Evolutionary conservation across 805 yeast genomes (phyloP), one percentile per base, ranked within the genome.

Genomic region (Hanseniaspora meyeri): DNA sequence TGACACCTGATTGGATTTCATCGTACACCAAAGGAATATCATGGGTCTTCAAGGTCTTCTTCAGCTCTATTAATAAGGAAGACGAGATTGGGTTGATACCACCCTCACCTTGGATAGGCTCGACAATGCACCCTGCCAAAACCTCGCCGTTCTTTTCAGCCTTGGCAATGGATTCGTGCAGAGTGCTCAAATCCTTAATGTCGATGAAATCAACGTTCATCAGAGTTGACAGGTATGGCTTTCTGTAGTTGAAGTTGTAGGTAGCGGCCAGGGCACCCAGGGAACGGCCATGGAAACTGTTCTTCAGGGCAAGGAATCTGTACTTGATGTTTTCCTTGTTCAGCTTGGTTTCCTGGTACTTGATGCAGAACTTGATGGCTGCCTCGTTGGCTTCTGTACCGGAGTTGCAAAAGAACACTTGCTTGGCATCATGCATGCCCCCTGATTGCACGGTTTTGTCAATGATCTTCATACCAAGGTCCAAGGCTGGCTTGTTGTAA

Each of bases 41-140:
- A 12, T 40, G 31, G 12, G 43, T 43, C 62, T 57, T 73, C 71
- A 67, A 96, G 87, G 57, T 85, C 70, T 63, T 78, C 62, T 84
- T 82, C 66, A 91, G 72, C 51, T 79, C 80, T 4, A 74, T 66
- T 60, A 91, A 74, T 66, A 87, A 89, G 45, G 81, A 86, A 0
- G 70, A 62, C 40, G 78, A 74, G 58, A 87, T 78, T 20, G 83
- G 80, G 64, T 82, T 80, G 19, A 91, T 83, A 57, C 98, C 98
- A 58, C 98, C 97, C 72, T 91, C 98, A 62, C 97, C 98, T 74
- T 93, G 98, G 58, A 93, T 83, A 24, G 98, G 98, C 71, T 93
- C 98, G 40, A 93, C 82, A 57, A 93, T 93, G 34, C 93, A 93
- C 55, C 90, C 98, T 63, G 95, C 87, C 17, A 65, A 29, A n/a